Evolutionary conservation across 441 rosid genomes (phyloP), one percentile per base, ranked within the genome.

Genomic region (Erodium moschatum): DNA sequence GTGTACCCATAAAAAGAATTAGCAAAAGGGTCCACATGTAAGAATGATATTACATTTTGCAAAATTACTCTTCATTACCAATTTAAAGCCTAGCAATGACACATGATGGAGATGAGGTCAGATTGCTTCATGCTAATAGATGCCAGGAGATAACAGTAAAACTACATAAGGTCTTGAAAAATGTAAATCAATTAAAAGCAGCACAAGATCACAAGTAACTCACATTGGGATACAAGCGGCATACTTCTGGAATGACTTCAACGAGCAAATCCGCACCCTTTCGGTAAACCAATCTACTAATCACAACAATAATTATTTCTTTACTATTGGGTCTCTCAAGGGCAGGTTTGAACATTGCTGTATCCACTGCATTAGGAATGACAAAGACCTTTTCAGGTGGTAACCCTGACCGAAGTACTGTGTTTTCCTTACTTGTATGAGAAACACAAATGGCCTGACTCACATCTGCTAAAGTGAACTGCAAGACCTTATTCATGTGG

Each of bases 181-280:
- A 74, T 60, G 35, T n/a, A 15, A 24, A 50, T 67, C 9, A 62
- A 48, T 35, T 54, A 54, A 19, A 67, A 69, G 46, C 24, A 63
- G 48, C 3, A 65, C 15, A 40, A 63, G 18, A 64, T 21, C 31
- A 1, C 13, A 33, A 56, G 68, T 18, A 77, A 81, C 97, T 84
- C 82, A 94, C 99, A 80, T 87, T 81, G 38, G 94, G 92, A 77
- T 76, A 82, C 76, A 83, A 72, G 56, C 72, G 86, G 76, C 96
- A 91, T 13, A 94, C 91, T 82, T 90, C 85, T 2, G 97, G 99
- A 82, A 94, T 91, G 75, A 94, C 97, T 83, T 91, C 97, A 72
- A 94, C 94, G 10, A 94, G 96, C 75, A 94, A 85, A 85, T 94
- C 99, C 10, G 96, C 97, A 70, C 99, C 97, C 76, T 91, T 91